Evolutionary conservation across 768 basidiomycete genomes (phyloP), one percentile per base, ranked within the genome.

Genomic region (Coprinopsis marcescibilis): DNA sequence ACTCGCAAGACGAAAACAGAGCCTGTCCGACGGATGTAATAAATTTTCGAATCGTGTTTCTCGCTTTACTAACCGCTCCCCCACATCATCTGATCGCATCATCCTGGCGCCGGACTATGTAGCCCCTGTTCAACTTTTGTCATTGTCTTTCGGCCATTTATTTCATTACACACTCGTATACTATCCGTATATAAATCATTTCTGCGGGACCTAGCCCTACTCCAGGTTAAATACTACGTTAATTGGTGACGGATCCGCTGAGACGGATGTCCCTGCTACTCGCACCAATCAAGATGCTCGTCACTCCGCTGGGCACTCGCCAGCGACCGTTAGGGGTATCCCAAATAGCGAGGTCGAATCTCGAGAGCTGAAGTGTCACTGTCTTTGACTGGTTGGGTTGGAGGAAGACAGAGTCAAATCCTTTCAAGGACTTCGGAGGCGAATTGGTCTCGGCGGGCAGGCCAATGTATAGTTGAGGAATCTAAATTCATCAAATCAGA

Each of bases 261-360:
- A 77, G 57, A 13, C 72, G 66, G 35, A 72, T 68, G 55, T 77
- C 74, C 27, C 76, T 57, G 51, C 73, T 76, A 52, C 72, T 76
- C 15, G 73, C 70, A 6, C 78, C 80, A 46, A 77, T 64, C 6
- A 64, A 62, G 30, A 76, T 64, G 3, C 67, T 70, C 41, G 73
- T 73, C 7, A 57, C 61, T 2, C 80, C 80, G 3, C 61, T 60
- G 1, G 78, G 77, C 6, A 80, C 64, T 33, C 65, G 58, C 80
- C 81, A 84, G n/a, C 69, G 62, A 59, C 83, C 78, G 13, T 61
- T 61, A 11, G 60, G 60, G 17, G 76, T 74, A 54, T 78, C 69
- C 77, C 77, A 84, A 12, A 76, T 68, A 0, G 75, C 70, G 37
- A 81, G 65, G 52, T 76, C 73, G 48, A 75, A 75, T 17, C 76